Evolutionary conservation across 2,329 filamentous ascomycete genomes (phyloP).

Genomic region (Cryphonectria carpinicola): DNA sequence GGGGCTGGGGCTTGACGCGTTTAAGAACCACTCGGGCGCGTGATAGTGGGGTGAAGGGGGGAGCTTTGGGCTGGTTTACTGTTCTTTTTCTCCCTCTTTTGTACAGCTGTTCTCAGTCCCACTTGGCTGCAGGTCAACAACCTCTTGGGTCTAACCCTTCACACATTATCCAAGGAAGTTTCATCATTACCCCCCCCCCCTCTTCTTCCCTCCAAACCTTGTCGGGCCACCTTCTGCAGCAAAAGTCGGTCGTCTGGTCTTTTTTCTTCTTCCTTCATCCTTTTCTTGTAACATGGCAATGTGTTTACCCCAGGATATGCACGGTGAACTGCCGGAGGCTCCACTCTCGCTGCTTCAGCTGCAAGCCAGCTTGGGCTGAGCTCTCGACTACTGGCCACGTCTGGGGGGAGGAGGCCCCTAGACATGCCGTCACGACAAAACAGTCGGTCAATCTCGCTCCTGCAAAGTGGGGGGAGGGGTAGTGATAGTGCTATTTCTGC

Average conservation of each 20-base stretch:
- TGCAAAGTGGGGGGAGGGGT: not conserved
- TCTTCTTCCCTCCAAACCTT: not conserved
- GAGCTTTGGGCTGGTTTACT: not conserved
- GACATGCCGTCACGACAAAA: not conserved
- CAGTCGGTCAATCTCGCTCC: conserved; percentile 1
- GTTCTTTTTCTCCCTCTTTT: not conserved
- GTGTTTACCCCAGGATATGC: conserved; percentile 11
- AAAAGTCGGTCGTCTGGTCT: not conserved
- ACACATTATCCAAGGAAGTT: not conserved
- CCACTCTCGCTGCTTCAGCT: not conserved
- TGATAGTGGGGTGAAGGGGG: conserved; percentile 3
- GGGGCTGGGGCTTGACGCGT: not conserved
- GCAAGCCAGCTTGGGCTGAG: not conserved
- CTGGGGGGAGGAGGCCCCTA: not conserved
- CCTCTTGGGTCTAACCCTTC: not conserved
- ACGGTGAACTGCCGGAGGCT: conserved; percentile 9
- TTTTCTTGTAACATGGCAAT: not conserved
- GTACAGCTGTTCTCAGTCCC: conserved; percentile 11
- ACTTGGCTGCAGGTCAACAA: conserved; percentile 5
- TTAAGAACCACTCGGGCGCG: not conserved
- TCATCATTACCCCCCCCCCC: not conserved
- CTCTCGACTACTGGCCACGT: conserved; percentile 1
- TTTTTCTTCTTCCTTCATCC: not conserved
- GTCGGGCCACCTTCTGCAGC: not conserved
- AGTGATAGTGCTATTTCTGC: not conserved